Conservation (phyloP, 352 stramenopile genomes). For the Blastocystis sp. region DNA sequence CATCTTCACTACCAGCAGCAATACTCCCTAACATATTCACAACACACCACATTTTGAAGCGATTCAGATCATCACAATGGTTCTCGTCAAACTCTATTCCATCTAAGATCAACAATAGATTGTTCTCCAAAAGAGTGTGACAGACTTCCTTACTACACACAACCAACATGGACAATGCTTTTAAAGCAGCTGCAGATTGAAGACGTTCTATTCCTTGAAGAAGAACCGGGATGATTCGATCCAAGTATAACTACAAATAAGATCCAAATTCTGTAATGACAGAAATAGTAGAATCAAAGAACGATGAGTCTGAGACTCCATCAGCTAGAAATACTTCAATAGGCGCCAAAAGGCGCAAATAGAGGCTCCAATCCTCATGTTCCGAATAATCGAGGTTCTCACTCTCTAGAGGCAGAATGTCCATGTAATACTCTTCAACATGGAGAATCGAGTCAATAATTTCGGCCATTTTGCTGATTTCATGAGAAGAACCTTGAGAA, state of each 20-base stretch:
- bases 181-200: not conserved
- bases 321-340: not conserved
- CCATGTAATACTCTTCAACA: not conserved
- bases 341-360: not conserved
- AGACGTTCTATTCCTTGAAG: not conserved
- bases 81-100: not conserved
- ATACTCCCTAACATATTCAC: constrained; percentile 3
- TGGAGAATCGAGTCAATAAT: constrained; percentile 7
- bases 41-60: not conserved
- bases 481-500: not conserved
- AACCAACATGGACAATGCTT: not conserved
- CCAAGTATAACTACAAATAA: not conserved
- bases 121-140: not conserved
- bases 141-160: not conserved
- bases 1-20: not conserved
- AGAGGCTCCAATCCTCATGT: not conserved
- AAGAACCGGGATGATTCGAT: not conserved
- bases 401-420: not conserved
- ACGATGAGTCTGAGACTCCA: not conserved
- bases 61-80: not conserved
- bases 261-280: not conserved
- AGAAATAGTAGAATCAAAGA: not conserved
- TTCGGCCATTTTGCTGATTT: not conserved
- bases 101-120: not conserved
- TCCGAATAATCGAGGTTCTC: not conserved